Evolutionary conservation across 495 filamentous ascomycete genomes (phyloP), one percentile per base, ranked within the genome.

Genomic region (Cladorrhinum samala): DNA sequence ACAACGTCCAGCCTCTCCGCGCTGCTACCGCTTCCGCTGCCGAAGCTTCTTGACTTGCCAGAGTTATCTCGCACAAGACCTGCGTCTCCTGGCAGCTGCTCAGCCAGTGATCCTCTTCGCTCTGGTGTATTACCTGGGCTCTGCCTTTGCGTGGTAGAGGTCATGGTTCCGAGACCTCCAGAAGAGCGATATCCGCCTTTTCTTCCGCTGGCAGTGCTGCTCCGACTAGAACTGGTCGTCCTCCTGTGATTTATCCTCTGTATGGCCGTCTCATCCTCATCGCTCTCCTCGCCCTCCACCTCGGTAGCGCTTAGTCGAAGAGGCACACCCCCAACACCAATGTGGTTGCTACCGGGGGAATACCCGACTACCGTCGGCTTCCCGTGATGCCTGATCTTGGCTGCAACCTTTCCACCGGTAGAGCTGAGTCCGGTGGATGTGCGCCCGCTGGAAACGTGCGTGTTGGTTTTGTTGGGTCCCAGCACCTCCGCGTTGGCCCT

Each of bases 241-340:
- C 89, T 77, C 37, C 82, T 82, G 66, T 93, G 86, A 45, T 87
- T 80, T 45, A 75, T 64, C 6, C 69, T 73, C 49, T 75, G 72
- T 23, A 77, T 73, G 54, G 57, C 71, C 73, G 30, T 61, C 37
- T 89, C 86, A 47, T 95, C 89, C 33, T 88, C 85, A 14, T 87
- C 85, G 42, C 81, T 83, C 36, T 81, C 83, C 56, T 85, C 89
- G 57, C 91, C 91, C 46, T 91, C 91, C 3, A 97, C 86, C 66
- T 99, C 93, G 59, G 85, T 95, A 5, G 94, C 94, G 69, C 89
- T 95, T 52, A 99, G 73, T 41, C 93, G 83, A 56, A 95, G 83
- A 1, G 94, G 94, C 30, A 97, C 90, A 23, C 84, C 87, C 14
- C 83, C 88, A 0, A 79, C 76, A 11, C 80, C 81, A 24, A 87